Percentiles rank a stretch among this genome's conserved stretches.
phyloP scores from a whole-genome alignment of 2,329 filamentous ascomycete species.

The Colletotrichum caudatum region DNA sequence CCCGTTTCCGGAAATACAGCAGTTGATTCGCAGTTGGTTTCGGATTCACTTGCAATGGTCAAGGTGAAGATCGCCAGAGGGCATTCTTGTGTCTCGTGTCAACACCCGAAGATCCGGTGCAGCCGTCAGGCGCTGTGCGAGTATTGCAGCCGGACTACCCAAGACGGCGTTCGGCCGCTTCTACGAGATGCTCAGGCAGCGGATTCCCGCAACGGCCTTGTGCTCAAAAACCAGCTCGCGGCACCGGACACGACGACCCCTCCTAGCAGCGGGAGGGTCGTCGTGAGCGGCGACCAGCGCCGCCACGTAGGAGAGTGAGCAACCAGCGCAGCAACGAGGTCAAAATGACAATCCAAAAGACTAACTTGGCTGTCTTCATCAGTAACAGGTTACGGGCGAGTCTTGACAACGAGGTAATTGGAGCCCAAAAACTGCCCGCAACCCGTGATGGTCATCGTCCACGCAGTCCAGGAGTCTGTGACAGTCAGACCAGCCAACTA shows the following conservation, averaged over 20 bases:
- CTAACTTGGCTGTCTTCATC: not conserved
- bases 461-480: not conserved
- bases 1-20: too few relatives aligned
- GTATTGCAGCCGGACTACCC: constrained; percentile 68
- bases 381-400: constrained; percentile 35
- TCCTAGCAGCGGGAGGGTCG: not conserved
- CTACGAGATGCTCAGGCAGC: not conserved
- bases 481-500: not conserved
- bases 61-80: constrained; percentile 21
- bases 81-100: constrained; percentile 64
- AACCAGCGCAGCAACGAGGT: rapidly evolving
- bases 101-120: constrained; percentile 72
- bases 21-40: too few relatives aligned
- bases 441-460: not conserved
- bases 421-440: not conserved
- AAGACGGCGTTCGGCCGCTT: constrained; percentile 7
- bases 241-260: not conserved
- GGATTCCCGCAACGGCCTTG: not conserved
- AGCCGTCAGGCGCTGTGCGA: constrained; percentile 69
- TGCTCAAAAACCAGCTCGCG: not conserved
- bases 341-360: not conserved
- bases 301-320: constrained; percentile 29
- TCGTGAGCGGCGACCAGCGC: constrained; percentile 14
- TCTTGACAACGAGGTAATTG: constrained; percentile 14
- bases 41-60: not conserved